Evolutionary conservation across 768 basidiomycete species (phyloP).

Genomic region (Daedaleopsis nitida): DNA sequence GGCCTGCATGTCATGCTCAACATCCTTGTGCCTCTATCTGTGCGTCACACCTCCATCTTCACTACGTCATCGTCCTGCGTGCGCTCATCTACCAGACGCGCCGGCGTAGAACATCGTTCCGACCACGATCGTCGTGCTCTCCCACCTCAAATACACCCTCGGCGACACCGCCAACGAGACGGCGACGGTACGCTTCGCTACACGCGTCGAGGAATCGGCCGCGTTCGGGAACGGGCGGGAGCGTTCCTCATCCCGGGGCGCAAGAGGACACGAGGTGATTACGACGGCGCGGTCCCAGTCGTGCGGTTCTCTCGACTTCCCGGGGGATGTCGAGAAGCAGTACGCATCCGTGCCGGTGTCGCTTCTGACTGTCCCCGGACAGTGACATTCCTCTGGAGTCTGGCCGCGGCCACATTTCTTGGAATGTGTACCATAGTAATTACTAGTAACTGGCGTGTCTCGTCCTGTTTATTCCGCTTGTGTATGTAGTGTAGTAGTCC

Average conservation of each 20-base stretch:
- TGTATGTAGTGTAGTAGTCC: too few species aligned
- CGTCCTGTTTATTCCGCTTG: too few species aligned
- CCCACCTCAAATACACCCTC: constrained; percentile 1
- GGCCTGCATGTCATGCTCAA: constrained; percentile 12
- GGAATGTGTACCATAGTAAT: too few species aligned
- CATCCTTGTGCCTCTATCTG: constrained; percentile 6
- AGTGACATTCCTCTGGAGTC: too few species aligned
- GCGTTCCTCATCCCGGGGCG: not conserved
- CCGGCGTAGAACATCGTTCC: constrained; percentile 6
- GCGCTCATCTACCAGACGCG: not conserved
- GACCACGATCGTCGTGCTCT: constrained; percentile 9
- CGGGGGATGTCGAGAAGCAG: not conserved
- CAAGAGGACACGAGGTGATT: not conserved
- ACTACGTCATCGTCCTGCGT: too few species aligned
- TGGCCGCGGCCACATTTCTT: too few species aligned
- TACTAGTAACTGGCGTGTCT: too few species aligned
- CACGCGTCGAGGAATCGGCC: constrained; percentile 1
- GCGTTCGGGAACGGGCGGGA: not conserved
- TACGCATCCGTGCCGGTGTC: not conserved
- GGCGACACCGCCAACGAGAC: constrained; percentile 5
- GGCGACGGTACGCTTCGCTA: constrained; percentile 7
- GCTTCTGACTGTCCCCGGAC: not conserved
- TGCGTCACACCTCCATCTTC: not conserved
- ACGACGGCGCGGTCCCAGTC: not conserved
- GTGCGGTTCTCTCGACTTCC: not conserved